Conservation (phyloP, 345 rosid genomes). For the Geranium rotundifolium region DNA sequence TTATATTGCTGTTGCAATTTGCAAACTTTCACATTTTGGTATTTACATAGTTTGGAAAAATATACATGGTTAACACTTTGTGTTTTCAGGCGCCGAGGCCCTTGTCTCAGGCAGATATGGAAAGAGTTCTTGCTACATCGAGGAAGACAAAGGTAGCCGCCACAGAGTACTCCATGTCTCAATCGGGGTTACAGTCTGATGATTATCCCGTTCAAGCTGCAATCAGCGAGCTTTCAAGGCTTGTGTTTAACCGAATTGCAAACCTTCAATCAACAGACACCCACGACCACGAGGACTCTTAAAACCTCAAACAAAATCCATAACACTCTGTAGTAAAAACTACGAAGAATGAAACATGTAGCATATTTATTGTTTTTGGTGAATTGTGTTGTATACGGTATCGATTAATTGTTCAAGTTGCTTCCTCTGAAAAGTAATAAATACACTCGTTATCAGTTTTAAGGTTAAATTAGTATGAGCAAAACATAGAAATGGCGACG, state of each 20-base stretch:
- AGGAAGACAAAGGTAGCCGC: slow-evolving; percentile 72
- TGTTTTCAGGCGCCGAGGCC: slow-evolving; percentile 69
- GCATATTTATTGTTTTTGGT: too few species aligned
- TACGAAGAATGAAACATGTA: too few species aligned
- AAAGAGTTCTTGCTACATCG: slow-evolving; percentile 60
- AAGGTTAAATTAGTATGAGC: too few species aligned
- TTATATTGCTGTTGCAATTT: too few species aligned
- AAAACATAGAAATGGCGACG: too few species aligned
- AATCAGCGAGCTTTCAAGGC: slow-evolving; percentile 70
- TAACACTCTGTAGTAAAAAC: too few species aligned
- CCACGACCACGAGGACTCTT: slow-evolving; percentile 16
- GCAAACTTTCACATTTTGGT: background rate
- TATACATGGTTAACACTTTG: too few species aligned
- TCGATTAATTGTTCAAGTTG: too few species aligned
- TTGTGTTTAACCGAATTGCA: slow-evolving; percentile 63
- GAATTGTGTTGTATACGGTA: too few species aligned
- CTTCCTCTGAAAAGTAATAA: too few species aligned
- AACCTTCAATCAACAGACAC: slow-evolving; percentile 45
- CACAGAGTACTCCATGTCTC: slow-evolving; percentile 49
- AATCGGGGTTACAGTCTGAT: slow-evolving; percentile 43
- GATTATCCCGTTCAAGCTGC: slow-evolving; percentile 71
- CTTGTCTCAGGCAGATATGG: slow-evolving; percentile 53
- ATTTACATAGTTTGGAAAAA: background rate
- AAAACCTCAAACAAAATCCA: background rate
- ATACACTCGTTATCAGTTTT: too few species aligned